phyloP scores from a whole-genome alignment of 169 alveolate genomes.

The Plasmodium billcollinsi region DNA sequence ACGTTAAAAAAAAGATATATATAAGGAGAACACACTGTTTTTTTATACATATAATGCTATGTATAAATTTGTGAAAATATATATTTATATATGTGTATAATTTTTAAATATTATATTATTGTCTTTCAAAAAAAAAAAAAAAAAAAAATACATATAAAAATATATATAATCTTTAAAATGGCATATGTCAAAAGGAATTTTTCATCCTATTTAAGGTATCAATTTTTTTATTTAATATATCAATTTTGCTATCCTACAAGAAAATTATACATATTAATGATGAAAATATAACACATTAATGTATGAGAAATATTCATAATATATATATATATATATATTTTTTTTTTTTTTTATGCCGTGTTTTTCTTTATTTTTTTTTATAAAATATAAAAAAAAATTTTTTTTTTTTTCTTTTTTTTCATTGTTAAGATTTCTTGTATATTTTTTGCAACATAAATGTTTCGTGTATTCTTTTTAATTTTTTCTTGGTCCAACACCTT shows the following conservation, averaged over 20 bases:
- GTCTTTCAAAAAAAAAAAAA: slow-evolving; percentile 2
- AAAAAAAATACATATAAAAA: neutral
- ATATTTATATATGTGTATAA: slow-evolving; percentile 5
- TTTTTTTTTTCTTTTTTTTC: neutral
- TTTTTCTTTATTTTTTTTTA: neutral
- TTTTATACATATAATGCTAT: neutral
- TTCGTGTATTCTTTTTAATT: neutral
- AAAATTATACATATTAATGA: neutral
- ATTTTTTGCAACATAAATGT: neutral
- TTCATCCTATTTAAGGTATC: slow-evolving; percentile 40
- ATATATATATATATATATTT: too few species aligned
- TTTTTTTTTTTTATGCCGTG: neutral
- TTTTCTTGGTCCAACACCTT: neutral
- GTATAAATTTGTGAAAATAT: neutral
- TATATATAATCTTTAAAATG: neutral
- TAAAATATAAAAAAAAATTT: neutral
- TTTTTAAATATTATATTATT: neutral
- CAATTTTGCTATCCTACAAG: slow-evolving; percentile 56
- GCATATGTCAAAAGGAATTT: slow-evolving; percentile 2
- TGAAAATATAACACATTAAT: neutral
- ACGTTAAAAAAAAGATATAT: neutral
- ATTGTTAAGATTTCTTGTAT: neutral
- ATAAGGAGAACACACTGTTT: neutral
- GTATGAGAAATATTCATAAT: slow-evolving; percentile 1
- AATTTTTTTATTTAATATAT: slow-evolving; percentile 52